Percentiles rank a stretch among this genome's conserved stretches.
Conservation (phyloP, 2,329 filamentous ascomycete genomes). For the Hysterium pulicare region DNA sequence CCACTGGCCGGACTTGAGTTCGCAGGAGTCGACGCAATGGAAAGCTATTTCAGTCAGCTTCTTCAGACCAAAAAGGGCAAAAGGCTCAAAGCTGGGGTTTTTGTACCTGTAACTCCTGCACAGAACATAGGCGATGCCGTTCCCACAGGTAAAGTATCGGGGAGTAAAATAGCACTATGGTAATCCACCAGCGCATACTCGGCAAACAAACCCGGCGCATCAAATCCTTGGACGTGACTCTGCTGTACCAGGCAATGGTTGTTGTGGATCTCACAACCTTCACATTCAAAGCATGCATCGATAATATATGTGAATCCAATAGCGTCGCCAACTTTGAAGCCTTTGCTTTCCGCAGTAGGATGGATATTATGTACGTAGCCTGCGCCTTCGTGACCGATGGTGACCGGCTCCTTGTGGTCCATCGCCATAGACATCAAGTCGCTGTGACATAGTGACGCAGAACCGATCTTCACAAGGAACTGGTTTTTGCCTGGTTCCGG, state of each 20-base stretch:
- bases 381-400: slow-evolving; percentile 45
- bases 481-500: slow-evolving; percentile 9
- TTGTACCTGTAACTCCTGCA: slow-evolving; percentile 44
- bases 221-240: slow-evolving; percentile 37
- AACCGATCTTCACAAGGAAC: slow-evolving; percentile 16
- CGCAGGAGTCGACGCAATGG: slow-evolving; percentile 20
- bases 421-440: slow-evolving; percentile 19
- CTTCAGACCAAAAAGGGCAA: not conserved
- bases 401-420: slow-evolving; percentile 14
- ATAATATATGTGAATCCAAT: slow-evolving; percentile 46
- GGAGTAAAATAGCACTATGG: slow-evolving; percentile 40
- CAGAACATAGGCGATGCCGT: slow-evolving; percentile 44
- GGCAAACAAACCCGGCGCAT: slow-evolving; percentile 40
- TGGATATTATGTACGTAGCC: slow-evolving; percentile 38
- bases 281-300: slow-evolving; percentile 43
- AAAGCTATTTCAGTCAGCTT: slow-evolving; percentile 9
- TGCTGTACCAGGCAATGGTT: slow-evolving; percentile 31
- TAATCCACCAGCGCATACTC: slow-evolving; percentile 46
- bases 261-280: slow-evolving; percentile 44
- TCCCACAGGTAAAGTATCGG: slow-evolving; percentile 29
- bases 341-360: slow-evolving; percentile 29
- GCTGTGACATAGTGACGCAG: slow-evolving; percentile 18
- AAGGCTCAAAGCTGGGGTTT: not conserved
- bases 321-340: slow-evolving; percentile 40
- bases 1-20: slow-evolving; percentile 25